Evolutionary conservation across 2,329 filamentous ascomycete species (phyloP).

Genomic region (Aspergillus pseudoviridinutans): DNA sequence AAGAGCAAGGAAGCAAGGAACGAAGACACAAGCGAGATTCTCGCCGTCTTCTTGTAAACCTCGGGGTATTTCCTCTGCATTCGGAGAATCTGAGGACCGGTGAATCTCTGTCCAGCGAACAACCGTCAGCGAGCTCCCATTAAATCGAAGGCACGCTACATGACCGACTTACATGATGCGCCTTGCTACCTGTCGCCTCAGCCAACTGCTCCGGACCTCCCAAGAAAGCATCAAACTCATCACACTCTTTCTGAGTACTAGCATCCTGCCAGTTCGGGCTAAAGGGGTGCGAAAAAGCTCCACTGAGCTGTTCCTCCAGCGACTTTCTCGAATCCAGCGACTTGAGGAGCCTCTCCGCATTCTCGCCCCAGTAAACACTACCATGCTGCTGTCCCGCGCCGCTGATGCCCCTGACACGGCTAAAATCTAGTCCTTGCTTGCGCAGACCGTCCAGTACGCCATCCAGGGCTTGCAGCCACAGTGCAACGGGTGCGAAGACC

Average conservation of each 20-base stretch:
- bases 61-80: conserved; percentile 76
- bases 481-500: conserved; percentile 85
- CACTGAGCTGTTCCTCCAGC: conserved; percentile 68
- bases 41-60: conserved; percentile 72
- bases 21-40: conserved; percentile 91
- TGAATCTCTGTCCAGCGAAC: conserved; percentile 66
- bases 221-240: conserved; percentile 73
- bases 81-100: conserved; percentile 91
- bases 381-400: conserved; percentile 97
- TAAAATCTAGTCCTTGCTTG: conserved; percentile 67
- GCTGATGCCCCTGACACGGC: conserved; percentile 73
- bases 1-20: conserved; percentile 90
- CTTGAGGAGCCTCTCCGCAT: conserved; percentile 63
- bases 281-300: conserved; percentile 75
- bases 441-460: conserved; percentile 72
- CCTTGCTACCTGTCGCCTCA: conserved; percentile 79
- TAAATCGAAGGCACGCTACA: neutral
- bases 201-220: conserved; percentile 67
- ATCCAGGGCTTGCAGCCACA: conserved; percentile 93
- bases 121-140: neutral
- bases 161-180: conserved; percentile 72
- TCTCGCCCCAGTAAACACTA: conserved; percentile 83
- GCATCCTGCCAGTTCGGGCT: conserved; percentile 98
- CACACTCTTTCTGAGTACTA: conserved; percentile 88
- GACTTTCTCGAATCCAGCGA: conserved; percentile 57